A percentile compares a stretch with the other conserved stretches of the same genome.
phyloP scores from a whole-genome alignment of 2,329 filamentous ascomycete species.

The Didymella lethalis region DNA sequence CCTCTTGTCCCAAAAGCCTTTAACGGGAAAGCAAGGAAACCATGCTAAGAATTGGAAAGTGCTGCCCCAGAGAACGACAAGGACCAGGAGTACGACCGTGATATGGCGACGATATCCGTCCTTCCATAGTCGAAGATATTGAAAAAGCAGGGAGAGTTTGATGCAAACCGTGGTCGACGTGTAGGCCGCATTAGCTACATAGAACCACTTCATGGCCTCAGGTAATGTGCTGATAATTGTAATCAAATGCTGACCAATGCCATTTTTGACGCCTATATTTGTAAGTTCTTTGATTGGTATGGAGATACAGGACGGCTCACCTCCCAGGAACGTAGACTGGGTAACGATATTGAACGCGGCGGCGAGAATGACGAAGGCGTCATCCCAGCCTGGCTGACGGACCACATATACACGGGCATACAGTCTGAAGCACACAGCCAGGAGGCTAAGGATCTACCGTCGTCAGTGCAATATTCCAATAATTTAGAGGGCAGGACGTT shows the following conservation, averaged over 20 bases:
- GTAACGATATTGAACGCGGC: conserved; percentile 5
- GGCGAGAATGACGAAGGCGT: conserved; percentile 9
- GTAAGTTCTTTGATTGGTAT: not conserved
- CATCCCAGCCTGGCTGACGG: conserved; percentile 9
- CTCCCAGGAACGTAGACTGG: conserved; percentile 4
- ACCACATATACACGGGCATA: not conserved
- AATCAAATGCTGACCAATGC: conserved; percentile 11
- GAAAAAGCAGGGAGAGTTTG: conserved; percentile 41
- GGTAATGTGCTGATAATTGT: conserved; percentile 1
- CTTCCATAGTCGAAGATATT: conserved; percentile 44
- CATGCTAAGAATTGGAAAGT: conserved; percentile 39
- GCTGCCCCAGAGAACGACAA: conserved; percentile 37
- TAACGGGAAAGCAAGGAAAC: conserved; percentile 42
- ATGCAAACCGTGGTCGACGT: conserved; percentile 9
- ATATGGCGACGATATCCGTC: conserved; percentile 24
- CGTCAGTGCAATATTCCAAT: not conserved
- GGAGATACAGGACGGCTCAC: not conserved
- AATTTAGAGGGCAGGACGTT: not conserved
- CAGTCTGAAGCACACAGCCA: conserved; percentile 3
- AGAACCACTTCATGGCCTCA: conserved; percentile 13
- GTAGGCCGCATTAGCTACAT: conserved; percentile 12
- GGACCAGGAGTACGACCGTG: conserved; percentile 22
- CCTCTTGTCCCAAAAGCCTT: conserved; percentile 29
- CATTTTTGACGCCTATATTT: not conserved
- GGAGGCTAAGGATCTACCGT: conserved; percentile 1